Evolutionary conservation across 257 asterid species (phyloP).

Genomic region (Fraxinus excelsior): DNA sequence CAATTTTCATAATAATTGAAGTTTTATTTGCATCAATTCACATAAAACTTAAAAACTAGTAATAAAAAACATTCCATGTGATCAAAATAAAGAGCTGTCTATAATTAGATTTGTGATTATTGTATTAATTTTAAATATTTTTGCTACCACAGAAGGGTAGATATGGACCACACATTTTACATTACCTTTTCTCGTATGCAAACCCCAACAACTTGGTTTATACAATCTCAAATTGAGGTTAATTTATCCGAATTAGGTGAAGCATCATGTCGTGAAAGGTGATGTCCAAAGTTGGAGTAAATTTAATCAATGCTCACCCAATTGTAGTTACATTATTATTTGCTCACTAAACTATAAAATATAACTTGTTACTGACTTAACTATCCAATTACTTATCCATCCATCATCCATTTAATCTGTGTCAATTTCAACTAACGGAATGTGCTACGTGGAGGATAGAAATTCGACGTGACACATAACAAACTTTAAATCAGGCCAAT

Average conservation of each 20-base stretch:
- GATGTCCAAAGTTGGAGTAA: background rate
- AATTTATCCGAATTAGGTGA: slow-evolving; percentile 25
- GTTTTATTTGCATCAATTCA: background rate
- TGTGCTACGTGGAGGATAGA: too few species aligned
- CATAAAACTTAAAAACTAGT: background rate
- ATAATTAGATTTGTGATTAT: background rate
- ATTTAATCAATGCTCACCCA: too few species aligned
- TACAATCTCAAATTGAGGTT: slow-evolving; percentile 4
- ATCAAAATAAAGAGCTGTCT: background rate
- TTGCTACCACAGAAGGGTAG: background rate
- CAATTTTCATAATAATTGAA: background rate
- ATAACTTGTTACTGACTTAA: too few species aligned
- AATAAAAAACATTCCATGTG: background rate
- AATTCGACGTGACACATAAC: too few species aligned
- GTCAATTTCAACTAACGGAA: too few species aligned
- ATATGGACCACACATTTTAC: slow-evolving; percentile 40
- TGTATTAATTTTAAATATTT: background rate
- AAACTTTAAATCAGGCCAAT: too few species aligned
- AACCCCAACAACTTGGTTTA: background rate
- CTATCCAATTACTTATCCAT: too few species aligned
- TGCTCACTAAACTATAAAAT: too few species aligned
- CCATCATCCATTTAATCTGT: too few species aligned
- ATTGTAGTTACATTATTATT: too few species aligned
- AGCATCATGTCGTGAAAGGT: background rate
- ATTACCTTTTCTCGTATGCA: slow-evolving; percentile 24